Evolutionary conservation across 345 rosid species (phyloP).

Genomic region (Jatropha curcas): DNA sequence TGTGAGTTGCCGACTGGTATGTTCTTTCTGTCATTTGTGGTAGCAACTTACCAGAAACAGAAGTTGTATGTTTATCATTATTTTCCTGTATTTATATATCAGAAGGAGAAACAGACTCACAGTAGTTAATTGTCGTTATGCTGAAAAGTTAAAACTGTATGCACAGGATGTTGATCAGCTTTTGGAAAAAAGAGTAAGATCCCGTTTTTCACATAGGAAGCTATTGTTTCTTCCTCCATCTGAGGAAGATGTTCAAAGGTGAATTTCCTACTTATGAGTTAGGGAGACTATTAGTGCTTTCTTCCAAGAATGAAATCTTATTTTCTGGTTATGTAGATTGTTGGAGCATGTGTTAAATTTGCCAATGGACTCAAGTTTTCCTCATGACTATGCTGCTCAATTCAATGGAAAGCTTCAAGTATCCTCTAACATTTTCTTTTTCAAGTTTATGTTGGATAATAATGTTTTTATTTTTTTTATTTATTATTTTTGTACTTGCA

Average conservation of each 20-base stretch:
- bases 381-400: slow-evolving; percentile 56
- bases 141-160: not conserved
- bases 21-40: slow-evolving; percentile 19
- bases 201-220: slow-evolving; percentile 90
- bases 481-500: too few relatives aligned
- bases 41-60: too few relatives aligned
- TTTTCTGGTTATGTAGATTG: slow-evolving; percentile 53
- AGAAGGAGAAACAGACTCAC: not conserved
- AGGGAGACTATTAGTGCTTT: slow-evolving; percentile 13
- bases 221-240: slow-evolving; percentile 81
- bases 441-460: not conserved
- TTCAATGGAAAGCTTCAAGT: slow-evolving; percentile 79
- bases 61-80: not conserved
- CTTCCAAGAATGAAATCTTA: slow-evolving; percentile 11
- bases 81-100: not conserved
- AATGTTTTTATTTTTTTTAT: not conserved
- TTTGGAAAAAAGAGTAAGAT: slow-evolving; percentile 92
- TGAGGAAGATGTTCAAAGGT: slow-evolving; percentile 69
- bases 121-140: not conserved
- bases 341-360: slow-evolving; percentile 70
- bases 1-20: slow-evolving; percentile 77
- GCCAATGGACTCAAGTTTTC: slow-evolving; percentile 65
- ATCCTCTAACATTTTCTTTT: too few relatives aligned
- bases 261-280: slow-evolving; percentile 5
- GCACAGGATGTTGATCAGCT: slow-evolving; percentile 95